Evolutionary conservation across 23 red algal genomes (phyloP).

Genomic region (Gracilaria domingensis): DNA sequence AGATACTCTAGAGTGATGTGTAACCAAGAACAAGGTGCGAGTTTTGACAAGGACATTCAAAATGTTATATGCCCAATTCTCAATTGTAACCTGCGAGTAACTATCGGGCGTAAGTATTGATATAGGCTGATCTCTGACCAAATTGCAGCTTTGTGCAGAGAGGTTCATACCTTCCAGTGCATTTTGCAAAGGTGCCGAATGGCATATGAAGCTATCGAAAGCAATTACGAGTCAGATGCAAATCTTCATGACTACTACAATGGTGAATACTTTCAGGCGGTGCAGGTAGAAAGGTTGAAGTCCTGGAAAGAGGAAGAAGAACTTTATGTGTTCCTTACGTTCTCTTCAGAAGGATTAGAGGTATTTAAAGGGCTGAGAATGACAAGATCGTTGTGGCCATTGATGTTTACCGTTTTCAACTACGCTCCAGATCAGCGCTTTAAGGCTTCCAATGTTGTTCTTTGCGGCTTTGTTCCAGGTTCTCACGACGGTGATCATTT

Average conservation of each 20-base stretch:
- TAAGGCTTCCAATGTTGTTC: background rate
- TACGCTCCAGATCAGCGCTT: background rate
- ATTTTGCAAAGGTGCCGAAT: background rate
- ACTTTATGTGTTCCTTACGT: conserved; percentile 1
- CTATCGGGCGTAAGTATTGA: background rate
- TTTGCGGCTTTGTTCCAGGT: conserved; percentile 12
- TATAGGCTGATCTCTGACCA: conserved; percentile 6
- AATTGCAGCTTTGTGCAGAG: background rate
- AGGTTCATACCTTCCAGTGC: background rate
- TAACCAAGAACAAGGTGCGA: background rate
- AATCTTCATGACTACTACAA: background rate
- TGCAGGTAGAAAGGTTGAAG: background rate
- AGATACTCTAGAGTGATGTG: background rate
- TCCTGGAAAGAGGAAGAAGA: conserved; percentile 3
- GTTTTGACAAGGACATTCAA: background rate
- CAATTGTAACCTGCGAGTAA: background rate
- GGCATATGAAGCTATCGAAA: background rate
- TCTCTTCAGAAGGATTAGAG: conserved; percentile 17
- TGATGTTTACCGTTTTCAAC: conserved; percentile 21
- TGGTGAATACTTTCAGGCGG: background rate
- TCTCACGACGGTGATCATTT: background rate
- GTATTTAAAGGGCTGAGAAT: background rate
- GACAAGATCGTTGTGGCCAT: conserved; percentile 3
- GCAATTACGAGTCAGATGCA: background rate
- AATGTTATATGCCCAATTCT: background rate